phyloP scores from a whole-genome alignment of 805 yeast genomes.

The Torulaspora delbrueckii region DNA sequence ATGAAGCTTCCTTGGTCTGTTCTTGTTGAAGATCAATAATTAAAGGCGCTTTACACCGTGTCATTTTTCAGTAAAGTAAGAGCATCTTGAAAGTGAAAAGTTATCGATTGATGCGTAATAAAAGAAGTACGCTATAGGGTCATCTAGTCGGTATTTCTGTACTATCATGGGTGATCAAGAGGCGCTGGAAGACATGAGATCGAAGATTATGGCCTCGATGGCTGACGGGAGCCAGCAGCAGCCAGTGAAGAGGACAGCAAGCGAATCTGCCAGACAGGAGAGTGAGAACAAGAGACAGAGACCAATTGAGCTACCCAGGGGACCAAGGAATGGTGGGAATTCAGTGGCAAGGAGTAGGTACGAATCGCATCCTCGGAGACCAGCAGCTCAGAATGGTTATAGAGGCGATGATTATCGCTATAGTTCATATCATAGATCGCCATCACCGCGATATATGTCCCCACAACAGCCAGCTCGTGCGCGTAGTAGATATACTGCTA shows the following conservation, averaged over 20 bases:
- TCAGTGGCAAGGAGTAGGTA: slow-evolving; percentile 12
- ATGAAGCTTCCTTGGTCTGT: background rate
- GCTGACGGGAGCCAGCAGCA: slow-evolving; percentile 5
- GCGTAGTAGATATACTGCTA: slow-evolving; percentile 6
- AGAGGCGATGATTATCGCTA: background rate
- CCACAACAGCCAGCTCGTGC: background rate
- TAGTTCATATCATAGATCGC: background rate
- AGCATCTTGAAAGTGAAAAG: background rate
- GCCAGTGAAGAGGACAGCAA: slow-evolving; percentile 8
- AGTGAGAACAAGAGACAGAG: slow-evolving; percentile 12
- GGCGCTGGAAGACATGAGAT: slow-evolving; percentile 25
- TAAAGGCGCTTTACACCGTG: slow-evolving; percentile 2
- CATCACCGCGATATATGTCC: background rate
- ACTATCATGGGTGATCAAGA: slow-evolving; percentile 7
- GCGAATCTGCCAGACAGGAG: background rate
- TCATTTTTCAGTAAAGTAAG: background rate
- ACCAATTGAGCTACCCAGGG: slow-evolving; percentile 10
- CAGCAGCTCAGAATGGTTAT: background rate
- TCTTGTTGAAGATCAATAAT: background rate
- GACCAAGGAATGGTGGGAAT: slow-evolving; percentile 21
- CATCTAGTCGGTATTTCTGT: background rate
- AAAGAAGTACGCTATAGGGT: background rate
- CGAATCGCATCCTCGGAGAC: background rate
- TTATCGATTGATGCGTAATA: background rate
- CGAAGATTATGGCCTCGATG: slow-evolving; percentile 30